Base-by-base conservation (phyloP, 495 filamentous ascomycete genomes). In the Podospora pseudocomata region DNA sequence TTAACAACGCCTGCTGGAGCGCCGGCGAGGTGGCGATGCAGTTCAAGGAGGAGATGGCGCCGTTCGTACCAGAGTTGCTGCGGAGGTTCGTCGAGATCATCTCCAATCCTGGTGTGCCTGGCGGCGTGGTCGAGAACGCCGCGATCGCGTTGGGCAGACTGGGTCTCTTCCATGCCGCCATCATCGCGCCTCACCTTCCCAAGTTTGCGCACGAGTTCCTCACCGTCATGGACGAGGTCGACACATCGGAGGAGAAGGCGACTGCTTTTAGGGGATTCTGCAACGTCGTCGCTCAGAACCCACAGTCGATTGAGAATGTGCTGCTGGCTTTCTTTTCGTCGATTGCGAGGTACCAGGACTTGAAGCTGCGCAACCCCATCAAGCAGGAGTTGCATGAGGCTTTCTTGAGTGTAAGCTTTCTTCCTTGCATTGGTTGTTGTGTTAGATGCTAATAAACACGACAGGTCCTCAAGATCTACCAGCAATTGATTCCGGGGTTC, bases 1-100 rank as follows among this genome's bases (percentile, higher is more conserved):
- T 98, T 67, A 99, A 98, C 84, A 99, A 99, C 75, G 94, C 95
- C 32, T 98, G 96, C 82, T 99, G 95, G 95, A 95, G 94, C 34
- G 90, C 88, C 26, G 95, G 95, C 19, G 95, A 99, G 80, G 96
- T 99, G 67, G 89, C 93, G 9, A 88, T 97, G 78, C 88, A 92
- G 73, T 87, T 92, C 71, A 85, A 87, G 67, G 82, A 83, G 56
- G 84, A 80, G 23, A 90, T 98, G 86, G 84, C 82, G 1, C 91
- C 93, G 0, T 96, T 90, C 71, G 86, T 91, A 23, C 88, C 92
- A 13, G 83, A 90, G 67, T 79, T 97, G 15, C 90, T 97, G 63
- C 84, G 87, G 34, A 88, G 90, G 19, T 86, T 94, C 23, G 81
- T 90, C 56, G 82, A 85, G 39, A 97, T 99, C 71, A 86, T 97